These are phyloP conservation scores for Lactifluus piperatus DNA, from an alignment of 768 basidiomycete species.

Conservation along the genomic window DNA sequence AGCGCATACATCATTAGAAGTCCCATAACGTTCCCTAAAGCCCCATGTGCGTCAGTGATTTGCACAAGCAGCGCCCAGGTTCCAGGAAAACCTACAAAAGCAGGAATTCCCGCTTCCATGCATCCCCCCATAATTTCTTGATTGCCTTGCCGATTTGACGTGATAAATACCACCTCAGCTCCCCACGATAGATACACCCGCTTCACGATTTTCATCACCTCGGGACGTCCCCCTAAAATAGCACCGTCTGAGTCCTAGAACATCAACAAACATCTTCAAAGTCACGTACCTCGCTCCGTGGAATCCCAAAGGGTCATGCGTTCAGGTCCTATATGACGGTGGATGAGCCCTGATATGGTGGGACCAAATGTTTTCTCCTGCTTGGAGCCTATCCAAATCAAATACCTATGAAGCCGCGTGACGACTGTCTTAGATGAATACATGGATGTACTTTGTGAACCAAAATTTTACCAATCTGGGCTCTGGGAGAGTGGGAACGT, in stretches of 20 bases:
- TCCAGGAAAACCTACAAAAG: constrained; percentile 22
- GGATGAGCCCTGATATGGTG: constrained; percentile 66
- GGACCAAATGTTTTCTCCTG: constrained; percentile 81
- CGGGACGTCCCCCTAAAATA: constrained; percentile 52
- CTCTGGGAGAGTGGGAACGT: constrained; percentile 42
- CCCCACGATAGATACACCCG: constrained; percentile 61
- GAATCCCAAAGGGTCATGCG: constrained; percentile 73
- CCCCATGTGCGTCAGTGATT: not conserved
- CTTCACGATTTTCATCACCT: constrained; percentile 66
- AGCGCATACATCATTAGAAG: constrained; percentile 32
- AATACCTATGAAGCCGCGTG: constrained; percentile 40
- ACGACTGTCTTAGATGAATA: not conserved
- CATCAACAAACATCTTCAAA: not conserved
- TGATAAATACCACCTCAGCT: constrained; percentile 79
- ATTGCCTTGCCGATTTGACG: constrained; percentile 75
- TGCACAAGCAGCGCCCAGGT: not conserved
- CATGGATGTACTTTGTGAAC: not conserved
- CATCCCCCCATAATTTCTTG: constrained; percentile 73
- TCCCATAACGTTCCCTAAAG: constrained; percentile 56
- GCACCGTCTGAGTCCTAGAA: not conserved
- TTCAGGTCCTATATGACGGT: constrained; percentile 62
- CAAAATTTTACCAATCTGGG: constrained; percentile 47
- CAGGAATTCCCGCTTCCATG: constrained; percentile 58
- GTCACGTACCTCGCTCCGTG: constrained; percentile 37
- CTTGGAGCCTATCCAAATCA: constrained; percentile 81